Percentiles rank a stretch among this genome's conserved stretches.
phyloP scores from a whole-genome alignment of 2,329 filamentous ascomycete species.

The Arthrinium puccinioides region DNA sequence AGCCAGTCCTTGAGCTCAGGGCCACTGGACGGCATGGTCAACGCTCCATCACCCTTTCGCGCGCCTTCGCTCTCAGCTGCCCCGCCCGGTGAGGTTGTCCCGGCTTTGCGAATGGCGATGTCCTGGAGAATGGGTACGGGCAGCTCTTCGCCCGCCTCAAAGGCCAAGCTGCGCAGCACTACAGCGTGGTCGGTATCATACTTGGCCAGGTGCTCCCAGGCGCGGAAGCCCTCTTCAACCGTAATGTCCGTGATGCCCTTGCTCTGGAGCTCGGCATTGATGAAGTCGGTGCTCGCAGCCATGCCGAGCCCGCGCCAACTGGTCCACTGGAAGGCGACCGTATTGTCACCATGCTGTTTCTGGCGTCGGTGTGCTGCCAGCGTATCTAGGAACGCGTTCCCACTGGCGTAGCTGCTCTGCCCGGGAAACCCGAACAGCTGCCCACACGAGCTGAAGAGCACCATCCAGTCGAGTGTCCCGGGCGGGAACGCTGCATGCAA shows the following conservation, averaged over 20 bases:
- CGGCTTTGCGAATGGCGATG: constrained; percentile 14
- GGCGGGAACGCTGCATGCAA: constrained; percentile 20
- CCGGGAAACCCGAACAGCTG: constrained; percentile 22
- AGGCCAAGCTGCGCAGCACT: constrained; percentile 21
- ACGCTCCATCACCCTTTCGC: not conserved
- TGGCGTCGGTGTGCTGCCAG: constrained; percentile 19
- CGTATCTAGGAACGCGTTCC: constrained; percentile 25
- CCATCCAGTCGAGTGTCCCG: constrained; percentile 20
- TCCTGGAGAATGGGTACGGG: constrained; percentile 20
- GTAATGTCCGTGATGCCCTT: constrained; percentile 35
- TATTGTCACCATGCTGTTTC: constrained; percentile 31
- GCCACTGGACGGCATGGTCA: constrained; percentile 5
- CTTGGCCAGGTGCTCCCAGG: constrained; percentile 28
- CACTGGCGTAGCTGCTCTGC: constrained; percentile 20
- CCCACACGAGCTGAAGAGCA: constrained; percentile 22
- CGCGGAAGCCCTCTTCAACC: constrained; percentile 31
- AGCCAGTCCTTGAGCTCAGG: constrained; percentile 23
- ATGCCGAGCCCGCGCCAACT: constrained; percentile 33
- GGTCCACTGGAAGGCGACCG: constrained; percentile 34
- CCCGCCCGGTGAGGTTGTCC: not conserved
- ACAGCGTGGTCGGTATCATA: constrained; percentile 30
- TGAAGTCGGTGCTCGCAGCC: constrained; percentile 24
- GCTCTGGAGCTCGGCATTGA: constrained; percentile 30
- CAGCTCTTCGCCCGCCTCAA: constrained; percentile 23
- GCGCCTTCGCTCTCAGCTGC: not conserved